Conservation (phyloP, 805 yeast genomes). For the Candida multigemmis region DNA sequence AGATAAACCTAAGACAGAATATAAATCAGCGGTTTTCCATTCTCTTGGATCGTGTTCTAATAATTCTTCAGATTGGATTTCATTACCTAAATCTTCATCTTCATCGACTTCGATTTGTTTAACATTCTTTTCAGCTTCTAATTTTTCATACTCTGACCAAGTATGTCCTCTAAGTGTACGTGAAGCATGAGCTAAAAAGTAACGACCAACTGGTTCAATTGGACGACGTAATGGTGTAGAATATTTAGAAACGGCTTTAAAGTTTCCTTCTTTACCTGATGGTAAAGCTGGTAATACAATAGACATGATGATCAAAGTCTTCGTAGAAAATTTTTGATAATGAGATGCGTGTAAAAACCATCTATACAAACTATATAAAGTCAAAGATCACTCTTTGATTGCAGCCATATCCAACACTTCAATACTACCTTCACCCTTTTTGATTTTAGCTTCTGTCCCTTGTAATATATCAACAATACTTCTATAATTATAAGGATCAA, state of each 20-base stretch:
- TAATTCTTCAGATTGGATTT: slow-evolving; percentile 59
- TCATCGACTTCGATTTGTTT: slow-evolving; percentile 53
- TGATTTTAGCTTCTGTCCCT: slow-evolving; percentile 34
- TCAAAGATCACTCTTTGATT: slow-evolving; percentile 42
- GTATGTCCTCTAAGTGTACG: slow-evolving; percentile 95
- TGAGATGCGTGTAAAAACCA: slow-evolving; percentile 1
- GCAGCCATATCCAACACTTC: slow-evolving; percentile 90
- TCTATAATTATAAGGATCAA: slow-evolving; percentile 81
- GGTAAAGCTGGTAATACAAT: slow-evolving; percentile 45
- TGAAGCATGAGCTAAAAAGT: slow-evolving; percentile 92
- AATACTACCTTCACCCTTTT: slow-evolving; percentile 50
- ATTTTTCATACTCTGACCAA: slow-evolving; percentile 94
- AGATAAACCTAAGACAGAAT: slow-evolving; percentile 90
- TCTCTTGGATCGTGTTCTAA: slow-evolving; percentile 92
- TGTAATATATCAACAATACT: slow-evolving; percentile 55
- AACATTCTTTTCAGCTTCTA: slow-evolving; percentile 87
- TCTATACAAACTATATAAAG: no score
- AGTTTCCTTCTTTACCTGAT: slow-evolving; percentile 33
- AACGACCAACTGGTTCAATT: slow-evolving; percentile 94
- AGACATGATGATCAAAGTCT: slow-evolving; percentile 15
- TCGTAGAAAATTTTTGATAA: slow-evolving; percentile 1
- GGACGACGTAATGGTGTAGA: slow-evolving; percentile 66
- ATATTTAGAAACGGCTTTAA: slow-evolving; percentile 41
- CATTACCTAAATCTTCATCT: slow-evolving; percentile 66
- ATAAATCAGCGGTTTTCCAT: slow-evolving; percentile 95